Base-by-base conservation (phyloP, 345 rosid genomes). In the Adansonia digitata region DNA sequence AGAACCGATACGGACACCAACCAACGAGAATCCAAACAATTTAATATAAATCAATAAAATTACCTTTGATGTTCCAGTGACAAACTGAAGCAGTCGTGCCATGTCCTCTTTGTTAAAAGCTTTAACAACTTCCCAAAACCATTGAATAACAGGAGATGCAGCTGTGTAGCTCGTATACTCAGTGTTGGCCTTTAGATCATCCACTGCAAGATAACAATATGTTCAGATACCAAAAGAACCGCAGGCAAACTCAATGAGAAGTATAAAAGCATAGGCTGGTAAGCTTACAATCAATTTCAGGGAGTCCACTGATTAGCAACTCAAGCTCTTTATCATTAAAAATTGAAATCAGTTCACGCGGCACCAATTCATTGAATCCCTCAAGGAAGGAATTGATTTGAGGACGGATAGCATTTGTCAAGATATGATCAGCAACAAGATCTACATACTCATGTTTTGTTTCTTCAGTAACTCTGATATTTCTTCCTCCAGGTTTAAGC, bases 301-400 rank as follows among this genome's bases (percentile, higher is more conserved):
- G 98, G 80, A 94, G 92, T 37, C 98, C 98, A n/a, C 98, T 94
- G 75, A 94, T 94, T 51, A 94, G 91, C 13, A 94, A 94, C 88
- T 94, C 98, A n/a, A 94, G 95, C 92, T 94, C 98, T 85, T 94
- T 94, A 75, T 94, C 98, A 65, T 94, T 91, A 68, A 94, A 94
- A 59, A 93, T 89, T 69, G 97, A 91, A 74, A 94, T 91, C 29
- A 94, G 96, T 37, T 93, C 93, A 64, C 88, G 82, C 3, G 93
- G 90, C 29, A 92, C 87, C 86, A 94, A 80, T 75, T 94, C 98
- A 71, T 69, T 80, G 80, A 92, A 94, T 71, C 98, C 98, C 40
- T 90, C 94, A 1, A 94, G 85, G 89, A 94, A 94, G 46, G 96
- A 87, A 73, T 76, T 92, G 81, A 92, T 94, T 75, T 94, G 98